Conservation (phyloP, 176 grass and related monocot genomes). For the Miscanthus lutarioriparius region DNA sequence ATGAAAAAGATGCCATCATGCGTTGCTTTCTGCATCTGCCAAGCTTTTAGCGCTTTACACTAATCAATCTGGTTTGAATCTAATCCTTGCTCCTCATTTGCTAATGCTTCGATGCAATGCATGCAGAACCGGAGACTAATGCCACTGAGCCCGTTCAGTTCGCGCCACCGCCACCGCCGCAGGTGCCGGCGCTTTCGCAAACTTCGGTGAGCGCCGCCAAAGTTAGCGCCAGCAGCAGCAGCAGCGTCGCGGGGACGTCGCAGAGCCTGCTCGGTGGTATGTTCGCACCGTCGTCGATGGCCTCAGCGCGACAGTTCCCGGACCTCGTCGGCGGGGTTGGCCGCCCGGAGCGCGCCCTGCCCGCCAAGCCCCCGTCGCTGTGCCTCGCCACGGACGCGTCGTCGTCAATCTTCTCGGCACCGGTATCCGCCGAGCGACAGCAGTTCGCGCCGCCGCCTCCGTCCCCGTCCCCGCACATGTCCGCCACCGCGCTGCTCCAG, state of each 20-base stretch:
- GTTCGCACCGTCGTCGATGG: conserved; percentile 61
- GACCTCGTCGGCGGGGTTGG: conserved; percentile 17
- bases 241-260: conserved; percentile 34
- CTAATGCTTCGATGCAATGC: neutral
- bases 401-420: conserved; percentile 50
- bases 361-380: conserved; percentile 53
- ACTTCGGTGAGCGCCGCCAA: neutral
- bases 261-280: conserved; percentile 68
- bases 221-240: conserved; percentile 39
- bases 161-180: conserved; percentile 13
- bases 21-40: conserved; percentile 38
- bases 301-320: conserved; percentile 29
- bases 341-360: conserved; percentile 16
- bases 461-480: conserved; percentile 77
- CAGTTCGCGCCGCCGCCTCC: conserved; percentile 55
- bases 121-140: conserved; percentile 58
- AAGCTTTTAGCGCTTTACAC: conserved; percentile 24
- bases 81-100: conserved; percentile 25
- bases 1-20: conserved; percentile 44
- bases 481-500: conserved; percentile 85
- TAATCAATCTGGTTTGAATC: conserved; percentile 19
- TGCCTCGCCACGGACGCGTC: conserved; percentile 63
- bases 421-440: conserved; percentile 31
- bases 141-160: conserved; percentile 38
- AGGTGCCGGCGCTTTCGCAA: neutral